Conservation (phyloP, 768 basidiomycete species). For the Lepiota brunneoincarnata region DNA sequence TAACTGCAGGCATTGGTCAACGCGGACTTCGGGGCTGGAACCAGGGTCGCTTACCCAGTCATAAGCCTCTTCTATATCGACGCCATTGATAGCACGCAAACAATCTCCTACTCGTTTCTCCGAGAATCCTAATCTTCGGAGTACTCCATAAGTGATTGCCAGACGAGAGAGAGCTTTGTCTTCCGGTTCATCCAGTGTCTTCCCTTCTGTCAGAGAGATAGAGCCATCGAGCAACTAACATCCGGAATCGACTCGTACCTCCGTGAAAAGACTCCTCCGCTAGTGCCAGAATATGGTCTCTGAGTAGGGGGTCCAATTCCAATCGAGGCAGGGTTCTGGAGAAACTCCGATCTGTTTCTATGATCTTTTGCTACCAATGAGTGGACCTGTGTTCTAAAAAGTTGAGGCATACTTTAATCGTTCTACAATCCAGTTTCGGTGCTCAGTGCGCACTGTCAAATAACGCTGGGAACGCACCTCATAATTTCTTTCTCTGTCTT, state of each 20-base stretch:
- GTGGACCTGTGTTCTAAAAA: background rate
- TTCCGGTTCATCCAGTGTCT: conserved; percentile 50
- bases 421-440: conserved; percentile 17
- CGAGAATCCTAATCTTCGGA: conserved; percentile 75
- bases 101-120: conserved; percentile 72
- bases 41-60: conserved; percentile 69
- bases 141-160: conserved; percentile 77
- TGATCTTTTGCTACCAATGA: conserved; percentile 44
- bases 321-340: conserved; percentile 61
- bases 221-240: background rate
- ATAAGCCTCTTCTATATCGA: conserved; percentile 84
- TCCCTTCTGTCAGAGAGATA: conserved; percentile 23
- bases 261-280: conserved; percentile 23
- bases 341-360: conserved; percentile 79
- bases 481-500: conserved; percentile 85
- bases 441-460: too few species aligned
- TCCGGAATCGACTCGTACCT: background rate
- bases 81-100: conserved; percentile 55
- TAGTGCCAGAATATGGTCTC: conserved; percentile 59
- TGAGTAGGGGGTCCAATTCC: conserved; percentile 57
- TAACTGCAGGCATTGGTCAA: conserved; percentile 42
- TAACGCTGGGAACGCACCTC: conserved; percentile 37
- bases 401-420: conserved; percentile 29
- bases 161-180: conserved; percentile 73
- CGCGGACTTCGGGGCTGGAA: background rate